Evolutionary conservation across 2,329 filamentous ascomycete genomes (phyloP).

Genomic region (Xylaria arbuscula): DNA sequence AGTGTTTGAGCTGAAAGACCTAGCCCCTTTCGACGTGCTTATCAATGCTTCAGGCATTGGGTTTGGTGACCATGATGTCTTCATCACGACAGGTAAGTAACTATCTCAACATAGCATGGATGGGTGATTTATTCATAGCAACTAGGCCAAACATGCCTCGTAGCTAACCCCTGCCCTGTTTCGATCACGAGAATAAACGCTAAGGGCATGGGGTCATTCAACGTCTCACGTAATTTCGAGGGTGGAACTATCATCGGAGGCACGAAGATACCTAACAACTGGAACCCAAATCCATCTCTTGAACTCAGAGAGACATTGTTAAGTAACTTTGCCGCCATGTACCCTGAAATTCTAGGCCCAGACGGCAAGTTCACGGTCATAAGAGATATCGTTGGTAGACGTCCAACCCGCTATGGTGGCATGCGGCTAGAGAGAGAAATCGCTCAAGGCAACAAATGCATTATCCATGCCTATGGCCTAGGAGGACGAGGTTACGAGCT

Average conservation of each 20-base stretch:
- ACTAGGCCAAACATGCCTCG: conserved; percentile 58
- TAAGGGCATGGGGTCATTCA: conserved; percentile 72
- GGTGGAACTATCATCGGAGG: conserved; percentile 75
- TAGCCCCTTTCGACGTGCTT: conserved; percentile 50
- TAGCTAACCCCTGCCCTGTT: conserved; percentile 51
- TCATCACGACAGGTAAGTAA: conserved; percentile 56
- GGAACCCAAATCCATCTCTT: conserved; percentile 60
- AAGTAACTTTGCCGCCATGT: conserved; percentile 46
- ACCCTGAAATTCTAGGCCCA: conserved; percentile 45
- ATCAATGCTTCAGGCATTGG: conserved; percentile 61
- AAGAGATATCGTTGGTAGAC: conserved; percentile 58
- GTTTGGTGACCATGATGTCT: conserved; percentile 56
- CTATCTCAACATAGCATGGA: not conserved
- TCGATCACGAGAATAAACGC: conserved; percentile 69
- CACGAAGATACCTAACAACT: conserved; percentile 70
- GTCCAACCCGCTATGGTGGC: conserved; percentile 59
- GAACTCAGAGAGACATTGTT: conserved; percentile 62
- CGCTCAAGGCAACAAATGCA: conserved; percentile 42
- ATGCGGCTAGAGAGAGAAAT: conserved; percentile 65
- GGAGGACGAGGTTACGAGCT: conserved; percentile 71
- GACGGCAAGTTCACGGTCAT: conserved; percentile 51
- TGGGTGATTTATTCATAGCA: conserved; percentile 41
- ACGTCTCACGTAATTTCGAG: conserved; percentile 69
- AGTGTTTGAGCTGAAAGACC: conserved; percentile 51
- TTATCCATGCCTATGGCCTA: conserved; percentile 69